phyloP scores from a whole-genome alignment of 2,329 filamentous ascomycete genomes.

The Colletotrichum noveboracense region DNA sequence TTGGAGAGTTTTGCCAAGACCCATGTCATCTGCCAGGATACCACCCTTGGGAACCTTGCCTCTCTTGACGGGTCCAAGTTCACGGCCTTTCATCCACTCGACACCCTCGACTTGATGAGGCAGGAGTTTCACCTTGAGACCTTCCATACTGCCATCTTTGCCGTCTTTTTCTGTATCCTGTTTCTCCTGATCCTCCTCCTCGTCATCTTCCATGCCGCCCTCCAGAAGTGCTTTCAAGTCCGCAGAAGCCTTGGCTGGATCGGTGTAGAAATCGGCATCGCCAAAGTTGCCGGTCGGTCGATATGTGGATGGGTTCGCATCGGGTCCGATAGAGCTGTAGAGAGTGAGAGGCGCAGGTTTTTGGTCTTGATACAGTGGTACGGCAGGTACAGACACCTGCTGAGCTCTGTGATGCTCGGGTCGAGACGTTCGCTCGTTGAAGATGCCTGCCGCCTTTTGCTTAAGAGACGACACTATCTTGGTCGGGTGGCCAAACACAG shows the following conservation, averaged over 20 bases:
- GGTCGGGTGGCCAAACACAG: conserved; percentile 42
- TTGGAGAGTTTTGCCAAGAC: conserved; percentile 94
- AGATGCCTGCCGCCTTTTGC: conserved; percentile 58
- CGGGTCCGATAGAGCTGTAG: conserved; percentile 49
- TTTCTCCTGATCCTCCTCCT: conserved; percentile 60
- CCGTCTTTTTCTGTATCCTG: conserved; percentile 25
- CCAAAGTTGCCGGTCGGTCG: conserved; percentile 31
- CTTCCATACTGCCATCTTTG: conserved; percentile 67
- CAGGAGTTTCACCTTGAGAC: conserved; percentile 84
- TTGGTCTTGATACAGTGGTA: conserved; percentile 52
- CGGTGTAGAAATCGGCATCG: conserved; percentile 68
- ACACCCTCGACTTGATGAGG: conserved; percentile 95
- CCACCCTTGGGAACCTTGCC: conserved; percentile 87
- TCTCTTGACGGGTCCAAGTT: conserved; percentile 84
- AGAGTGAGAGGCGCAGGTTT: conserved; percentile 51
- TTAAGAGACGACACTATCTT: conserved; percentile 57
- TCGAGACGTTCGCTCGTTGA: conserved; percentile 58
- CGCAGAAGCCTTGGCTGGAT: conserved; percentile 73
- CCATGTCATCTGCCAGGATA: conserved; percentile 97
- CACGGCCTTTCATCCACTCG: conserved; percentile 93
- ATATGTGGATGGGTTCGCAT: conserved; percentile 34
- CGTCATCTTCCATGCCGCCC: conserved; percentile 78
- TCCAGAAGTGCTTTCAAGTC: conserved; percentile 85
- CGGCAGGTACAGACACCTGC: conserved; percentile 51
- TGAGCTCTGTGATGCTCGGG: conserved; percentile 63